Evolutionary conservation across 257 asterid genomes (phyloP), one percentile per base, ranked within the genome.

Genomic region (Oldenlandia corymbosa): DNA sequence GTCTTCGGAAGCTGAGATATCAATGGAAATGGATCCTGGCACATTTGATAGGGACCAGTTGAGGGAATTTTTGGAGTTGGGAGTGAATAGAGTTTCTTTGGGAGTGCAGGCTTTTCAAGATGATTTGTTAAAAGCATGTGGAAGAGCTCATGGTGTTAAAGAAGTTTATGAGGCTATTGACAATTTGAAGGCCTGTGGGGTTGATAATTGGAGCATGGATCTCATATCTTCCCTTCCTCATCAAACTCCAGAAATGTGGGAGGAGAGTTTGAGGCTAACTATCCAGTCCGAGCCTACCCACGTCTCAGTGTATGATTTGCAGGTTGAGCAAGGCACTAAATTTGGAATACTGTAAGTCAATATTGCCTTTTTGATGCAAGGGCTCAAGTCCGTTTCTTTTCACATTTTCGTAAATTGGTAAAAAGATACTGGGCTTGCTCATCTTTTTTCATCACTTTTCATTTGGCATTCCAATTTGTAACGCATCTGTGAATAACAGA

Each of bases 11-110:
- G 96, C 99, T n/a, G 96, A 92, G 79, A 84, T 92, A 69, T 92
- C 99, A 12, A 89, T 92, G 79, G 99, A 92, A 75, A 92, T 89
- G 97, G 99, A 92, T 68, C 99, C 99, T 2, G 99, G 99, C 58
- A 92, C 99, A 24, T 92, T 89, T 64, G 90, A 78, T 65, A 81
- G 47, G 20, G 79, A 0, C 53, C 79, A 74, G 21, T 63, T 92
- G 91, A 78, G 69, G 73, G 91, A 72, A 60, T 57, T 89, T 72
- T 67, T 78, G 84, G 70, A 39, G 41, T 63, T 87, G 81, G 97
- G 99, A 0, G 89, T 92, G 69, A 92, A 89, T 26, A 82, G 99
- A 73, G 97, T 92, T 69, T 92, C 99, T 17, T 32, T 92, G 73
- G 99, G 97, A 28, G 99, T 89, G 60, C 99, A 92, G 73, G 88